These are phyloP conservation scores for Cercospora sp. DNA, from an alignment of 2,329 filamentous ascomycete species.

Conservation along the genomic window DNA sequence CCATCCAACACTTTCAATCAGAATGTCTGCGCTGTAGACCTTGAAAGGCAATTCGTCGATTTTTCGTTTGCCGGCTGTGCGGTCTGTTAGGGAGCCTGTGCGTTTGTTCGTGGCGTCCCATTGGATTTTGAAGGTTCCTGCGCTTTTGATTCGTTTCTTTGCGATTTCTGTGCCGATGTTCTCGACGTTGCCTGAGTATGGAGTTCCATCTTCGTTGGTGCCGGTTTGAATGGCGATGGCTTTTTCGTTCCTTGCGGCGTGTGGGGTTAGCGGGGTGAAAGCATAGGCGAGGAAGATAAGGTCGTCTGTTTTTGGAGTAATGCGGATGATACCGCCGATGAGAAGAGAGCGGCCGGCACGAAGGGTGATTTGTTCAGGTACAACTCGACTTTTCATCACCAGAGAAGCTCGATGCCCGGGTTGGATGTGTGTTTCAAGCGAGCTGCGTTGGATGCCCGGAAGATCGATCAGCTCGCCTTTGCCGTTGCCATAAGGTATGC, in stretches of 20 bases:
- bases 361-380: conserved; percentile 71
- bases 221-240: conserved; percentile 68
- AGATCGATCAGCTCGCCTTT: conserved; percentile 91
- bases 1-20: conserved; percentile 93
- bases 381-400: conserved; percentile 75
- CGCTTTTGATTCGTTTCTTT: conserved; percentile 51
- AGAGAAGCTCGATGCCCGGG: conserved; percentile 66
- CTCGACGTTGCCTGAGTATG: conserved; percentile 57
- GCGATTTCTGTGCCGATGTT: conserved; percentile 57
- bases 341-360: conserved; percentile 78
- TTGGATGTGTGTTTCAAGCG: conserved; percentile 69
- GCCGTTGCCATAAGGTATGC: conserved; percentile 82
- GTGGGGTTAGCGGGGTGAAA: conserved; percentile 75
- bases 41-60: conserved; percentile 74
- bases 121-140: conserved; percentile 72
- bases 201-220: conserved; percentile 50
- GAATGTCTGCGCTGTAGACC: conserved; percentile 76
- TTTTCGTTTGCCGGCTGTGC: conserved; percentile 61
- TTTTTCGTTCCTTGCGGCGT: conserved; percentile 78
- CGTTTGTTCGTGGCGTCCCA: conserved; percentile 82
- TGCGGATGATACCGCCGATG: conserved; percentile 76
- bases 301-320: conserved; percentile 71
- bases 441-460: conserved; percentile 76
- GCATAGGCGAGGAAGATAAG: conserved; percentile 76
- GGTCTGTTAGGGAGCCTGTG: conserved; percentile 69